phyloP scores from a whole-genome alignment of 2,329 filamentous ascomycete species.

The Aspergillus oerlinghausenensis region DNA sequence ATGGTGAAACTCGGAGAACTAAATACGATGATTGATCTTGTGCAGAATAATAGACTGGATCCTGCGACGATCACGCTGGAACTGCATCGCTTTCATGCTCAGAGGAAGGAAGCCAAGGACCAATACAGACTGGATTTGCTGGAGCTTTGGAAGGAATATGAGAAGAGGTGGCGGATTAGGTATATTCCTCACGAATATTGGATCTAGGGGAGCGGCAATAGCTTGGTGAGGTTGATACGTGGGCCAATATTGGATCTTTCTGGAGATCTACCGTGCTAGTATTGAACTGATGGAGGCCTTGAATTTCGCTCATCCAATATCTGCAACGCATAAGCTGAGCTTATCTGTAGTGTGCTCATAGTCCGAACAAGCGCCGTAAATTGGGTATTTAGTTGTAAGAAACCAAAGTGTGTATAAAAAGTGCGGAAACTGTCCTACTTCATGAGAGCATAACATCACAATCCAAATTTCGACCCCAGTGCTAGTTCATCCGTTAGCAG shows the following conservation, averaged over 20 bases:
- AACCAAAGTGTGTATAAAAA: neutral
- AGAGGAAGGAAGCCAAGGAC: neutral
- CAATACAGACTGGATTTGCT: neutral
- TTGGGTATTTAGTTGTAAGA: neutral
- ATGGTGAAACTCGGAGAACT: neutral
- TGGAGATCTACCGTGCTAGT: neutral
- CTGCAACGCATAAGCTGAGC: neutral
- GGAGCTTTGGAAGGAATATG: neutral
- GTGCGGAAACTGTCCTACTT: neutral
- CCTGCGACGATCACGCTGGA: neutral
- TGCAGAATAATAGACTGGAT: neutral
- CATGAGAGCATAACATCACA: conserved; percentile 22
- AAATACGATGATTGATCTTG: neutral
- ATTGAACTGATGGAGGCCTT: neutral
- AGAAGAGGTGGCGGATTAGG: neutral
- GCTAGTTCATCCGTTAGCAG: conserved; percentile 21
- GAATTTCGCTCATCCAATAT: neutral
- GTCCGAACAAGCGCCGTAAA: neutral
- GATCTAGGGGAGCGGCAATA: neutral
- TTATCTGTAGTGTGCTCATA: neutral
- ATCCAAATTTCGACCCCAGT: conserved; percentile 41
- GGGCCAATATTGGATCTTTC: neutral
- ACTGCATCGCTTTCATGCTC: neutral
- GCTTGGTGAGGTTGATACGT: neutral
- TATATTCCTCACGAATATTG: neutral